Evolutionary conservation across 1,284 basidiomycete species (phyloP), one percentile per base, ranked within the genome.

Genomic region (Cronartium ribicola): DNA sequence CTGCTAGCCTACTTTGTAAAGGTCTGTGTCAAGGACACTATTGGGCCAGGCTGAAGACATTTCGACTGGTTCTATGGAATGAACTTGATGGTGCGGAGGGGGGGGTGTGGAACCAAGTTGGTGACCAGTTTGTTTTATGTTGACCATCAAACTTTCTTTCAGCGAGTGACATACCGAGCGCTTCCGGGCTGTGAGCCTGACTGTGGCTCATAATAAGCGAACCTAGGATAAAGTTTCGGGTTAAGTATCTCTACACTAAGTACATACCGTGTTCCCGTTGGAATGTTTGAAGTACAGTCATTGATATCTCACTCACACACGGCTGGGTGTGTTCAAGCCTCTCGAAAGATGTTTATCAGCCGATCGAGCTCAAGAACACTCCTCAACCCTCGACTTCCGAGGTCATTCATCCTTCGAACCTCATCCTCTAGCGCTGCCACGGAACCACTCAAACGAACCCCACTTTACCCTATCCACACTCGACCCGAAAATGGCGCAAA

Each of bases 391-490:
- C 29, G 29, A 29, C 29, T 29, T 29, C 29, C 1, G 29, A 29
- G 1, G 1, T 29, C 29, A 29, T 29, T 29, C 29, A 2, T 2
- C 29, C 29, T 29, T 29, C 29, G 29, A 29, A 29, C 29, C 29
- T 29, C 29, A 2, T 29, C 29, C 29, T 29, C 29, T 29, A 51
- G 22, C 48, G 22, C 7, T 7, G 22, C 48, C 13, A 14, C 17
- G 4, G 39, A 62, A 8, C 76, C 85, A 83, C 82, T 87, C 60
- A 81, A 79, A 78, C 86, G 85, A 78, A 98, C 95, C 0, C 88
- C 88, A 0, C 84, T 98, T 40, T 94, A 96, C 79, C 91, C 95
- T 79, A 95, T 95, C 81, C 94, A 99, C 81, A 82, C 92, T 75
- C 39, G 62, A 37, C 64, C 71, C 0, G 80, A 86, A 77, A 85